A percentile compares a stretch with the other conserved stretches of the same genome.
These are phyloP conservation scores for Cairneyella variabilis DNA, from an alignment of 495 filamentous ascomycete genomes.

Conservation along the genomic window DNA sequence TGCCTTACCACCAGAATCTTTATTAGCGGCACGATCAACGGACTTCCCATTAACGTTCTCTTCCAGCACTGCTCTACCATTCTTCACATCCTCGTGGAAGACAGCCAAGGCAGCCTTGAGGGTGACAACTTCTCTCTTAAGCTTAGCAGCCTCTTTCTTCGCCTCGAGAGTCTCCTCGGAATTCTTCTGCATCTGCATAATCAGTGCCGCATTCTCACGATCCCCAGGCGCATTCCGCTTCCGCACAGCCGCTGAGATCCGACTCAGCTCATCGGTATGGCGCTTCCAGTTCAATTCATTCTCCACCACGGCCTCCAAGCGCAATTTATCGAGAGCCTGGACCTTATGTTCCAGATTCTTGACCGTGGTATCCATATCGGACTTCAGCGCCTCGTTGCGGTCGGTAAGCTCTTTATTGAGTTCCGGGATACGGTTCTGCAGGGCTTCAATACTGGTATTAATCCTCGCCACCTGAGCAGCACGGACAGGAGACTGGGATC, in stretches of 20 bases:
- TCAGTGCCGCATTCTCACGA: slow-evolving; percentile 67
- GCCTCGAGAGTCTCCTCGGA: slow-evolving; percentile 65
- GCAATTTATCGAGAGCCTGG: slow-evolving; percentile 81
- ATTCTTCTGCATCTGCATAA: slow-evolving; percentile 59
- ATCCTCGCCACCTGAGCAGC: slow-evolving; percentile 43
- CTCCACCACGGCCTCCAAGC: slow-evolving; percentile 84
- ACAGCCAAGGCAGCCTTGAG: too few species aligned
- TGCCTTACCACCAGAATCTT: too few species aligned
- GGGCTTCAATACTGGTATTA: slow-evolving; percentile 49
- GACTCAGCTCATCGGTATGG: slow-evolving; percentile 86
- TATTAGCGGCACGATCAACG: too few species aligned
- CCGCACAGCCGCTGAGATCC: slow-evolving; percentile 70
- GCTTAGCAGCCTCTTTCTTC: slow-evolving; percentile 73
- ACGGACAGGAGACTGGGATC: slow-evolving; percentile 15
- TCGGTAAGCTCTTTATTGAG: slow-evolving; percentile 57
- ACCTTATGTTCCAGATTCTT: slow-evolving; percentile 71
- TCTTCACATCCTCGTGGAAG: too few species aligned
- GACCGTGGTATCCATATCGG: slow-evolving; percentile 65
- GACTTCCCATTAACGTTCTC: too few species aligned
- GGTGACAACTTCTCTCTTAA: slow-evolving; percentile 48
- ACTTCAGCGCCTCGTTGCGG: slow-evolving; percentile 57
- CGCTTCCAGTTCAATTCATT: slow-evolving; percentile 92
- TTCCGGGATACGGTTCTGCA: slow-evolving; percentile 62
- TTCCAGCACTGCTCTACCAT: too few species aligned
- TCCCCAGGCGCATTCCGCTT: slow-evolving; percentile 66